These are phyloP conservation scores for Sporothrix brunneoviolacea DNA, from an alignment of 2,329 filamentous ascomycete species.

Conservation along the genomic window DNA sequence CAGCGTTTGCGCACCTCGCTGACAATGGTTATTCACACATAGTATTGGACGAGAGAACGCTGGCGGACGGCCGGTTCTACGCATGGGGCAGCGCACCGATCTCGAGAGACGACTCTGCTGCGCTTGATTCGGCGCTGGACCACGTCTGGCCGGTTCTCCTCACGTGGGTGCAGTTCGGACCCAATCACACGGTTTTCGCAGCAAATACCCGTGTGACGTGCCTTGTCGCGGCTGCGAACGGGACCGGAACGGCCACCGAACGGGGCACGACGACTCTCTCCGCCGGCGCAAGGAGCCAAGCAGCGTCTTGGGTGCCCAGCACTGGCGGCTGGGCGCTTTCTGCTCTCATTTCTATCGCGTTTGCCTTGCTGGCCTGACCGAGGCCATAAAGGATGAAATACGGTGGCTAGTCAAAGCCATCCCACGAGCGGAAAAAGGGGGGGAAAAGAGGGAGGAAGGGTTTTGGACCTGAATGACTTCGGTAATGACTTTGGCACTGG, in stretches of 20 bases:
- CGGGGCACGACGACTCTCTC: neutral
- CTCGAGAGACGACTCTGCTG: neutral
- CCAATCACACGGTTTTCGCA: neutral
- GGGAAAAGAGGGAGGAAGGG: too few species aligned
- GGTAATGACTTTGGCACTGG: too few species aligned
- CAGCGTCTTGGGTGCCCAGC: neutral
- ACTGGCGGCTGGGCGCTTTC: neutral
- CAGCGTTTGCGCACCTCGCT: too few species aligned
- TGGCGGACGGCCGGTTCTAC: conserved; percentile 7
- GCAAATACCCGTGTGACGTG: conserved; percentile 9
- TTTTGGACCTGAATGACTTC: too few species aligned
- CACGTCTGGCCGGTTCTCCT: conserved; percentile 11
- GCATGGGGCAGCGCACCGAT: conserved; percentile 9
- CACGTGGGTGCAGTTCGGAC: conserved; percentile 8
- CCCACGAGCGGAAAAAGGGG: too few species aligned
- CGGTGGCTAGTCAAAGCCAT: too few species aligned
- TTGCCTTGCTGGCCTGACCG: neutral
- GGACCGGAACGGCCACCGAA: conserved; percentile 4
- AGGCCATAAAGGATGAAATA: too few species aligned
- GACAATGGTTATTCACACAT: neutral
- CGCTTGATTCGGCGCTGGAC: neutral
- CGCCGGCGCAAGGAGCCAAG: too few species aligned
- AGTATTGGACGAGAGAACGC: conserved; percentile 4
- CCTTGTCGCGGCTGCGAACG: neutral
- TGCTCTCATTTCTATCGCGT: neutral